These are phyloP conservation scores for Populus alba DNA, from an alignment of 345 rosid genomes.

Conservation along the genomic window DNA sequence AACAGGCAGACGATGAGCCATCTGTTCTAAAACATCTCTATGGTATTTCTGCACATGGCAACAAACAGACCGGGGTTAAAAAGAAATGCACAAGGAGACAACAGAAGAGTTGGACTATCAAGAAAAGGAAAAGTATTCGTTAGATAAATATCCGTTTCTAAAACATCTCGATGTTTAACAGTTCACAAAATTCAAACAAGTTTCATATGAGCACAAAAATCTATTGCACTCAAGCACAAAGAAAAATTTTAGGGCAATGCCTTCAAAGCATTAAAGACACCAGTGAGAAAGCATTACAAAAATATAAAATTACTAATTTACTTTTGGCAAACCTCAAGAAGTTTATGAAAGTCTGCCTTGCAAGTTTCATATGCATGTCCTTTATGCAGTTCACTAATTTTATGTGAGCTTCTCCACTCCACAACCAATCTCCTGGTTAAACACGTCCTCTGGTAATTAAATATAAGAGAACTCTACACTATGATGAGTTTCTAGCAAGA, in stretches of 20 bases:
- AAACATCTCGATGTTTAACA: not conserved
- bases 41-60: slow-evolving; percentile 69
- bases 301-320: not conserved
- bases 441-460: not conserved
- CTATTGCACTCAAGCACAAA: not conserved
- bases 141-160: not conserved
- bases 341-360: too few relatives aligned
- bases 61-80: not conserved
- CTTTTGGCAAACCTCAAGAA: not conserved
- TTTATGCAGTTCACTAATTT: too few relatives aligned
- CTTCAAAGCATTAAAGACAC: not conserved
- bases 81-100: not conserved
- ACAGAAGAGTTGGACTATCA: not conserved
- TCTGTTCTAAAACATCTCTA: slow-evolving; percentile 49
- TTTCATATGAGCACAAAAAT: not conserved
- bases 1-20: slow-evolving; percentile 38
- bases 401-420: not conserved
- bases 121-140: not conserved
- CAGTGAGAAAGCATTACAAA: not conserved
- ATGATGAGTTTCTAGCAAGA: not conserved
- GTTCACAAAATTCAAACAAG: not conserved
- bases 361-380: too few relatives aligned
- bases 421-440: not conserved
- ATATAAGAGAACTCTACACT: not conserved
- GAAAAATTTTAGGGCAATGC: not conserved